phyloP scores from a whole-genome alignment of 2,329 filamentous ascomycete genomes.

The Pseudopithomyces chartarum region DNA sequence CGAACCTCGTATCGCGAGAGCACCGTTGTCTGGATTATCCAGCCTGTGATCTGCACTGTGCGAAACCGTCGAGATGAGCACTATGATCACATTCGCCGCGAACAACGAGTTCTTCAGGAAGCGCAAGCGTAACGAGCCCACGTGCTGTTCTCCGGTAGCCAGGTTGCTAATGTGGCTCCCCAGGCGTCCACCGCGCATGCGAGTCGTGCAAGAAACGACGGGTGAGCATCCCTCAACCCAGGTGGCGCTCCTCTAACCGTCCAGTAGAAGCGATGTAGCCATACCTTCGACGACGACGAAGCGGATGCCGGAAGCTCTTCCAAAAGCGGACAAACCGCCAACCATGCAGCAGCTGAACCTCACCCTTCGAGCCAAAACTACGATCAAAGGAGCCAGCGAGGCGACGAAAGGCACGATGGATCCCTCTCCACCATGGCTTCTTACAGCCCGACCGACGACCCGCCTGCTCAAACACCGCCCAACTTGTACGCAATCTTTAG shows the following conservation, averaged over 20 bases:
- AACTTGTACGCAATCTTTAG: conserved; percentile 36
- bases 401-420: conserved; percentile 28
- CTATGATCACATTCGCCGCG: conserved; percentile 52
- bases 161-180: conserved; percentile 27
- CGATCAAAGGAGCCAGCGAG: conserved; percentile 31
- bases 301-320: conserved; percentile 42
- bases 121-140: conserved; percentile 43
- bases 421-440: conserved; percentile 36
- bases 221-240: conserved; percentile 30
- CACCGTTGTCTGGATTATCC: conserved; percentile 16
- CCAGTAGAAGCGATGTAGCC: conserved; percentile 48
- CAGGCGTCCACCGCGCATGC: conserved; percentile 49
- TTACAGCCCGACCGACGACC: conserved; percentile 38
- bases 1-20: conserved; percentile 28
- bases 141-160: conserved; percentile 11
- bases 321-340: conserved; percentile 41
- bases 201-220: conserved; percentile 52
- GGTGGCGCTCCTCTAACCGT: conserved; percentile 24
- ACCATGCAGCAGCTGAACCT: conserved; percentile 37
- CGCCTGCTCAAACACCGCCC: conserved; percentile 39
- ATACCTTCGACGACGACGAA: conserved; percentile 48
- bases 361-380: conserved; percentile 26
- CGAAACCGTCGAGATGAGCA: conserved; percentile 37
- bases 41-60: conserved; percentile 9
- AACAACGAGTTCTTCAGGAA: conserved; percentile 52